These are phyloP conservation scores for Aspergillus quadrilineatus DNA, from an alignment of 2,329 filamentous ascomycete species.

Conservation along the genomic window DNA sequence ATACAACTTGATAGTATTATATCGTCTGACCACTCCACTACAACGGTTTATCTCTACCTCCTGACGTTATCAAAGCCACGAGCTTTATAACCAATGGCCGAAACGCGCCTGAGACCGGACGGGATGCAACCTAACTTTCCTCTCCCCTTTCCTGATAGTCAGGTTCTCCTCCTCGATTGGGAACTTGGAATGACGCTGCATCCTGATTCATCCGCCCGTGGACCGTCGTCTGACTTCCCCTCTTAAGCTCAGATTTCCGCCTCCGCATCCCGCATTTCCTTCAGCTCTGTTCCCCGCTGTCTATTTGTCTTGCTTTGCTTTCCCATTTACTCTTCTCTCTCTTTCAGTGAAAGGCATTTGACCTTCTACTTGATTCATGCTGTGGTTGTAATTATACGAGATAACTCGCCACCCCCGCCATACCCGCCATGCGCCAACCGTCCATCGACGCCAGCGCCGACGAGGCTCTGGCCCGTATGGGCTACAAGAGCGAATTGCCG, in stretches of 20 bases:
- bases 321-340: background rate
- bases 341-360: background rate
- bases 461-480: constrained; percentile 63
- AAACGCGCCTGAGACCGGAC: background rate
- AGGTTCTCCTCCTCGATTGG: background rate
- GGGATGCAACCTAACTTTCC: background rate
- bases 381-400: background rate
- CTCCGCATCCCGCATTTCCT: background rate
- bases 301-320: background rate
- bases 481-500: constrained; percentile 66
- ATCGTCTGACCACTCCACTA: background rate
- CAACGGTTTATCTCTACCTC: background rate
- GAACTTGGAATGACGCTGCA: background rate
- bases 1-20: background rate
- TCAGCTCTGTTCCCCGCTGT: background rate
- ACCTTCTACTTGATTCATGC: background rate
- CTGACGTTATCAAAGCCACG: background rate
- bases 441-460: constrained; percentile 49
- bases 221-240: background rate
- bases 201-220: background rate
- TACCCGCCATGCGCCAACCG: constrained; percentile 21
- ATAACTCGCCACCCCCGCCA: background rate
- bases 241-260: background rate
- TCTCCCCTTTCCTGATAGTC: background rate
- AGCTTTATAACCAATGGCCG: background rate